Evolutionary conservation across 805 yeast genomes (phyloP).

Genomic region (Brettanomyces bruxellensis): DNA sequence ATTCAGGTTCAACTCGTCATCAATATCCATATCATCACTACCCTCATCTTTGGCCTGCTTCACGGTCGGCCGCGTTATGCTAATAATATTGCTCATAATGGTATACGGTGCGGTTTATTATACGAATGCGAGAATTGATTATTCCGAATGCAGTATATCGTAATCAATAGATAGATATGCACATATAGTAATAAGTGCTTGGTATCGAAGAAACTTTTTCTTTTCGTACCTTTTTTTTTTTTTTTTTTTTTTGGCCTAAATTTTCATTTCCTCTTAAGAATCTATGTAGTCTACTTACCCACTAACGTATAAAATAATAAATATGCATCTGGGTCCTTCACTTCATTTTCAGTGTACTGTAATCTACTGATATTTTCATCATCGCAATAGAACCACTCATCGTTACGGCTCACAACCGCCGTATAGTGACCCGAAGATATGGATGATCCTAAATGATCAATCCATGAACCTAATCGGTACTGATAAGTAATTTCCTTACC

Average conservation of each 20-base stretch:
- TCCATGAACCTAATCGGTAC: constrained; percentile 53
- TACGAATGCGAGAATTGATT: too few relatives aligned
- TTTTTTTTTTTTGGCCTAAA: background rate
- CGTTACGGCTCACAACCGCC: constrained; percentile 46
- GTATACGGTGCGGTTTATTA: too few relatives aligned
- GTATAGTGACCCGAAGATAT: constrained; percentile 74
- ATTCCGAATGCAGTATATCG: too few relatives aligned
- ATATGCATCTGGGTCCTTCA: constrained; percentile 49
- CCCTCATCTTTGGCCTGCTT: background rate
- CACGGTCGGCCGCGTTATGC: constrained; percentile 16
- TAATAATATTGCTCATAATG: constrained; percentile 11
- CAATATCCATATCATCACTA: constrained; percentile 17
- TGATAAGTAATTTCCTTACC: constrained; percentile 16
- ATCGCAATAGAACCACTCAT: constrained; percentile 65
- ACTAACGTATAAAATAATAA: constrained; percentile 51
- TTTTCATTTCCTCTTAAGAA: background rate
- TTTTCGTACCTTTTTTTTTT: background rate
- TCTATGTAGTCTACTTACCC: background rate
- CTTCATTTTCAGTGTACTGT: constrained; percentile 27
- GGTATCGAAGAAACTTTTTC: background rate
- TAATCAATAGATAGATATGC: too few relatives aligned
- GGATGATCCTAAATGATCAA: constrained; percentile 58
- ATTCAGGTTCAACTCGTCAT: constrained; percentile 8
- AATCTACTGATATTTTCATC: constrained; percentile 50
- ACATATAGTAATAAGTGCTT: too few relatives aligned